Conservation (phyloP, 2,329 filamentous ascomycete species). For the Alternaria tenuissima region DNA sequence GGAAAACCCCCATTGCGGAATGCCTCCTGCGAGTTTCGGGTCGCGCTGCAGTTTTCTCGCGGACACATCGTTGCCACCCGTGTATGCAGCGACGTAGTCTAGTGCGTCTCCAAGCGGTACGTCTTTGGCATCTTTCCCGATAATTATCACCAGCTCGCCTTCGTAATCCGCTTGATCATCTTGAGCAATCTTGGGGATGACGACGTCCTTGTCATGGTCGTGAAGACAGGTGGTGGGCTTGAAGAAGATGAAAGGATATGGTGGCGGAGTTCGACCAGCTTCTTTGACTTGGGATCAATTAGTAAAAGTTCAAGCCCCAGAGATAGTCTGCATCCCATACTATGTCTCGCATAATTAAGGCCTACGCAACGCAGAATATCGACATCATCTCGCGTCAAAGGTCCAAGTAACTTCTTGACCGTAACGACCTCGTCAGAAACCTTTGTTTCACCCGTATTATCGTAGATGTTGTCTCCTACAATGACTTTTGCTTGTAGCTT, state of each 20-base stretch:
- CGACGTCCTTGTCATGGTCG: not conserved
- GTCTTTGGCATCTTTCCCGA: constrained; percentile 60
- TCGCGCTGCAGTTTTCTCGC: constrained; percentile 51
- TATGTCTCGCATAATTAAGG: constrained; percentile 56
- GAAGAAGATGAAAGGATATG: constrained; percentile 1
- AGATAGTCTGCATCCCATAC: not conserved
- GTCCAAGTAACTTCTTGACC: not conserved
- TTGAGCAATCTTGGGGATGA: constrained; percentile 5
- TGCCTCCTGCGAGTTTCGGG: not conserved
- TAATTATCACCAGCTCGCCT: constrained; percentile 49
- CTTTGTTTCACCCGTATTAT: too few species aligned
- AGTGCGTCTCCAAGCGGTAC: constrained; percentile 52
- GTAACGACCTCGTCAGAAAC: not conserved
- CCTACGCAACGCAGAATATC: constrained; percentile 56
- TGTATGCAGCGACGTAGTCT: constrained; percentile 60
- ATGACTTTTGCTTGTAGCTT: too few species aligned
- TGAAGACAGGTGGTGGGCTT: not conserved
- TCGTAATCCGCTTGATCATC: constrained; percentile 16
- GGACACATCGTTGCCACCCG: constrained; percentile 61
- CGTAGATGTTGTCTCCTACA: too few species aligned
- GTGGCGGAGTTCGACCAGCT: not conserved
- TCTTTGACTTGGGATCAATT: not conserved
- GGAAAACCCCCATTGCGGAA: constrained; percentile 2
- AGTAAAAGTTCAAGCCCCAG: not conserved
- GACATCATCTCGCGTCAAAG: constrained; percentile 34